Percentiles rank a stretch among this genome's conserved stretches.
These are phyloP conservation scores for Chondrus crispus DNA, from an alignment of 23 red algal genomes.

Conservation along the genomic window DNA sequence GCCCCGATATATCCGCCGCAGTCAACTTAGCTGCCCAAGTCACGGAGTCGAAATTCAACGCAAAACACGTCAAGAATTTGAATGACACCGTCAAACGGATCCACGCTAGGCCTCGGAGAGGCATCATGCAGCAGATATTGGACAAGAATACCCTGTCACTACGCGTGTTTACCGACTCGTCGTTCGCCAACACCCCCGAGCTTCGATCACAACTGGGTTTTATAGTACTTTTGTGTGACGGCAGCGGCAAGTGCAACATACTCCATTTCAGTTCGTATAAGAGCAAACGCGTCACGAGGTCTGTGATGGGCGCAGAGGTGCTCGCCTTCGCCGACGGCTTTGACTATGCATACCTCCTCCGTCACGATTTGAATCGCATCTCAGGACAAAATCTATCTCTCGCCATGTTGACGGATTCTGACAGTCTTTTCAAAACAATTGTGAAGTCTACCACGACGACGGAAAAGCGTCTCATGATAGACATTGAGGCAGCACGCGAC, in stretches of 20 bases:
- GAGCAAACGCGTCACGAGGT: background rate
- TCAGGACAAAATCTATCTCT: background rate
- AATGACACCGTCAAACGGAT: background rate
- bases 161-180: slow-evolving; percentile 5
- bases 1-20: background rate
- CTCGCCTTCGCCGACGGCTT: slow-evolving; percentile 20
- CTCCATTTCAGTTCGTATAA: slow-evolving; percentile 7
- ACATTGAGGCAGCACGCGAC: background rate
- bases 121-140: background rate
- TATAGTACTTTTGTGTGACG: slow-evolving; percentile 3
- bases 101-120: background rate
- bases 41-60: background rate
- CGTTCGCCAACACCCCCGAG: background rate
- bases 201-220: slow-evolving; percentile 19
- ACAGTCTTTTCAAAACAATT: background rate
- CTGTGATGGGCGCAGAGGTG: background rate
- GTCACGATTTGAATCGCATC: slow-evolving; percentile 20
- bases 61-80: background rate
- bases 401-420: background rate
- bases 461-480: slow-evolving; percentile 46
- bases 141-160: background rate
- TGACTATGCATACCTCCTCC: background rate
- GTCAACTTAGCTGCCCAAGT: background rate
- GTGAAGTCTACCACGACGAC: background rate
- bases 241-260: background rate